Base-by-base conservation (phyloP, 1,284 basidiomycete genomes). In the Mycena citricolor region DNA sequence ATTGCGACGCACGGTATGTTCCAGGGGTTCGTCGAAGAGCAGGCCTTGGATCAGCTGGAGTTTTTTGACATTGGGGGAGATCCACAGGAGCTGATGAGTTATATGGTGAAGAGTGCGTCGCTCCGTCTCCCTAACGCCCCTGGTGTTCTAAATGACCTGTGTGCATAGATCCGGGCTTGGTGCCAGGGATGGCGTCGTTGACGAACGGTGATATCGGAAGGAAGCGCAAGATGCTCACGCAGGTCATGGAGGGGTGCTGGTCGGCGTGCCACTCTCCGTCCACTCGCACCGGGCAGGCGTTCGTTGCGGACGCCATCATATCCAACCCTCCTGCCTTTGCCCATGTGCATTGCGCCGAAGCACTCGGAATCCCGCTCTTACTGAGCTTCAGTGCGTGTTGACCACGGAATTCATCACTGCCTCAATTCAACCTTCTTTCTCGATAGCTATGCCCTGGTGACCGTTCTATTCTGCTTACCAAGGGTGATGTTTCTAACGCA, bases 1-100 rank as follows among this genome's bases (percentile, higher is more conserved):
- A 77, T 87, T 24, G 84, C 81, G 0, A 81, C 83, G 0, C 84
- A 87, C 55, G 72, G 70, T 42, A 79, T 76, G 8, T 88, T 86
- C 59, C 67, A 70, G 10, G 57, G 67, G 8, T 80, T 85, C 57
- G 79, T 86, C 26, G 61, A 52, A 13, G 69, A 73, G 3, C 32
- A 43, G 8, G 51, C 47, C 8, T n/a, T n/a, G n/a, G n/a, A n/a
- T n/a, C n/a, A n/a, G n/a, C 64, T 81, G 19, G 78, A 80, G 43
- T 83, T 82, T 57, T 76, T 69, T 52, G 68, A 69, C 42, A 75
- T 81, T 31, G 79, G 79, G 8, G 80, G 79, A 2, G 69, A 81
- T 51, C 80, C 79, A 1, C 69, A 74, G 23, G 76, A 79, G 47
- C 64, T 81, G 20, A 81, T 81, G 77, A 75, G 72, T 46, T 79